phyloP scores from a whole-genome alignment of 179 eudicot species.

The Carnegiea gigantea region DNA sequence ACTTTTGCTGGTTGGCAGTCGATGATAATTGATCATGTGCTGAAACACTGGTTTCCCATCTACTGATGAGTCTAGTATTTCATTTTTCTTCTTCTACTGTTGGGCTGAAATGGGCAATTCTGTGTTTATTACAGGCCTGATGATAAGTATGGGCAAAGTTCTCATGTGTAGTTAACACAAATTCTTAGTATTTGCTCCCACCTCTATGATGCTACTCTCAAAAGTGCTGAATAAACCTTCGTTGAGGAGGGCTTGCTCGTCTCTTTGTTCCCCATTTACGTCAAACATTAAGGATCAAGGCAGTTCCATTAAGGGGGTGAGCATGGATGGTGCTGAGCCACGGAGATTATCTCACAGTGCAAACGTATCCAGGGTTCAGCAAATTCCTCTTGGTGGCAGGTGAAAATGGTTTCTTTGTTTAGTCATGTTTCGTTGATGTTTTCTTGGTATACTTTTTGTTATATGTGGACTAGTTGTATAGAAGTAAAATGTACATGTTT shows the following conservation, averaged over 20 bases:
- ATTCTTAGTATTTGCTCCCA: not conserved
- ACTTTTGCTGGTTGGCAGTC: not conserved
- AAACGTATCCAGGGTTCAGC: not conserved
- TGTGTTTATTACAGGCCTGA: slow-evolving; percentile 22
- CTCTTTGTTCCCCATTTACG: slow-evolving; percentile 7
- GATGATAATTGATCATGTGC: not conserved
- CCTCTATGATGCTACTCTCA: slow-evolving; percentile 21
- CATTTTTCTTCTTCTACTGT: not conserved
- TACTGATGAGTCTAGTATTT: not conserved
- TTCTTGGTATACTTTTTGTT: not conserved
- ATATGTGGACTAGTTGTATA: not conserved
- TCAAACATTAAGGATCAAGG: slow-evolving; percentile 13
- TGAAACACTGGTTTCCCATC: not conserved
- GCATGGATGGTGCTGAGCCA: not conserved
- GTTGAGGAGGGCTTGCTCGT: slow-evolving; percentile 22
- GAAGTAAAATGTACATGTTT: not conserved
- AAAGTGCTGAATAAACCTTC: slow-evolving; percentile 24
- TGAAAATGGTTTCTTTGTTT: slow-evolving; percentile 12
- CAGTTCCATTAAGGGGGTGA: slow-evolving; percentile 5
- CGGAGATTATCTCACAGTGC: slow-evolving; percentile 9
- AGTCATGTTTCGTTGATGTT: not conserved
- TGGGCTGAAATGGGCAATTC: not conserved
- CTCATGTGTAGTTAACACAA: slow-evolving; percentile 11
- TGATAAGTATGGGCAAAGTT: slow-evolving; percentile 9
- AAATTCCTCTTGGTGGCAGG: slow-evolving; percentile 21